Conservation (phyloP, 2,329 filamentous ascomycete genomes). For the Ceratocystis cubensis region DNA sequence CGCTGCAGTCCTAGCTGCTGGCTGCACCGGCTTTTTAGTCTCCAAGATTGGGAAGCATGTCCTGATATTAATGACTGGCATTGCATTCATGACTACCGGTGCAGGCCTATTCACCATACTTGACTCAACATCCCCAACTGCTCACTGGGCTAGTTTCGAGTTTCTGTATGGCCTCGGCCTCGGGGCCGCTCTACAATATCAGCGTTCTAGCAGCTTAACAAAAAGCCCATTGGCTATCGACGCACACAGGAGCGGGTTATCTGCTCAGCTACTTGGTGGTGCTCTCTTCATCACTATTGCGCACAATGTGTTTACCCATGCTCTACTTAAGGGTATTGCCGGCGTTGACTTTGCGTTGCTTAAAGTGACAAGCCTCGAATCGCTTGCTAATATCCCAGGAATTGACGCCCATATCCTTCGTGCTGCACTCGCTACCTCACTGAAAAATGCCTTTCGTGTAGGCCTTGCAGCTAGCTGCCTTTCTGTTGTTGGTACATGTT, state of each 20-base stretch:
- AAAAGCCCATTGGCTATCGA: too few species aligned
- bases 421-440: constrained; percentile 47
- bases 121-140: constrained; percentile 21
- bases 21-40: constrained; percentile 25
- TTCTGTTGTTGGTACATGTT: constrained; percentile 40
- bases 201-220: constrained; percentile 10
- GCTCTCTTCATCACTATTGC: constrained; percentile 36
- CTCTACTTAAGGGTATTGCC: constrained; percentile 29
- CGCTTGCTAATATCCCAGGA: constrained; percentile 29
- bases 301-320: constrained; percentile 34
- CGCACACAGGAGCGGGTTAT: constrained; percentile 34
- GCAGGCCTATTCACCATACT: constrained; percentile 34
- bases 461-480: constrained; percentile 41
- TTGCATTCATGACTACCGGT: constrained; percentile 28
- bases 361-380: constrained; percentile 21
- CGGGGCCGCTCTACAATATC: constrained; percentile 35
- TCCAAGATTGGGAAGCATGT: constrained; percentile 32
- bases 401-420: constrained; percentile 39
- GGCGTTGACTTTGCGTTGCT: constrained; percentile 24
- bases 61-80: constrained; percentile 30
- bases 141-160: constrained; percentile 30
- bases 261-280: constrained; percentile 36
- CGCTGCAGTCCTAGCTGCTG: constrained; percentile 24
- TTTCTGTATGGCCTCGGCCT: constrained; percentile 35
- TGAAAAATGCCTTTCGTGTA: constrained; percentile 49